Evolutionary conservation across 495 filamentous ascomycete species (phyloP).

Genomic region (Penicillium silybi): DNA sequence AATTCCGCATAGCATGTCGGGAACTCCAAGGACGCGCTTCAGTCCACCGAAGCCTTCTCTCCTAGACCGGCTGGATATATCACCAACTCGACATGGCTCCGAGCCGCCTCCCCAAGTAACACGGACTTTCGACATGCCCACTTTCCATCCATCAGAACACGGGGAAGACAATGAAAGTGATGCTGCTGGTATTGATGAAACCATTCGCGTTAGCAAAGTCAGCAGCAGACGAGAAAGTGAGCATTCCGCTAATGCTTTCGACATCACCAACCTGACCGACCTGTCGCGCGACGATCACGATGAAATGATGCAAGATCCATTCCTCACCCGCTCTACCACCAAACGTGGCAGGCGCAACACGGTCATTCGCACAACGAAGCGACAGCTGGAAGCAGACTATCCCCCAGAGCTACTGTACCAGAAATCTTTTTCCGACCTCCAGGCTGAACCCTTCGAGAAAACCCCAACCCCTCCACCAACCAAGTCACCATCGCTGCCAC

Average conservation of each 20-base stretch:
- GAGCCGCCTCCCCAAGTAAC: slow-evolving; percentile 29
- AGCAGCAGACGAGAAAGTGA: slow-evolving; percentile 24
- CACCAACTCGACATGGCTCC: slow-evolving; percentile 36
- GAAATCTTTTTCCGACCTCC: slow-evolving; percentile 40
- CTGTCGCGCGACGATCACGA: slow-evolving; percentile 26
- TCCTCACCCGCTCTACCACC: slow-evolving; percentile 12
- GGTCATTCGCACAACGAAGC: slow-evolving; percentile 30
- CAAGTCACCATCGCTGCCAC: slow-evolving; percentile 22
- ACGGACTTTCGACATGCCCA: slow-evolving; percentile 17
- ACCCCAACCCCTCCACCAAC: slow-evolving; percentile 19
- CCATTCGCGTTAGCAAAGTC: slow-evolving; percentile 16
- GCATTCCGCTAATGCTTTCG: slow-evolving; percentile 31
- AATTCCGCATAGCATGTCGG: slow-evolving; percentile 36
- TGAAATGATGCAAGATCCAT: slow-evolving; percentile 34
- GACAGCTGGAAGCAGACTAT: slow-evolving; percentile 39
- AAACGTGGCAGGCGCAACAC: slow-evolving; percentile 18
- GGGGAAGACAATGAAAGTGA: slow-evolving; percentile 21
- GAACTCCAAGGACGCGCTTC: slow-evolving; percentile 41
- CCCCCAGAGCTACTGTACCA: slow-evolving; percentile 38
- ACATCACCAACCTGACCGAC: slow-evolving; percentile 34
- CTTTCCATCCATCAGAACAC: slow-evolving; percentile 16
- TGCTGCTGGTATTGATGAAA: slow-evolving; percentile 19
- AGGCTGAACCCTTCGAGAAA: slow-evolving; percentile 45
- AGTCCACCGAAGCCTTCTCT: slow-evolving; percentile 44
- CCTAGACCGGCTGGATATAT: slow-evolving; percentile 38